phyloP scores from a whole-genome alignment of 768 basidiomycete genomes.

The Boletus eberwhitei region DNA sequence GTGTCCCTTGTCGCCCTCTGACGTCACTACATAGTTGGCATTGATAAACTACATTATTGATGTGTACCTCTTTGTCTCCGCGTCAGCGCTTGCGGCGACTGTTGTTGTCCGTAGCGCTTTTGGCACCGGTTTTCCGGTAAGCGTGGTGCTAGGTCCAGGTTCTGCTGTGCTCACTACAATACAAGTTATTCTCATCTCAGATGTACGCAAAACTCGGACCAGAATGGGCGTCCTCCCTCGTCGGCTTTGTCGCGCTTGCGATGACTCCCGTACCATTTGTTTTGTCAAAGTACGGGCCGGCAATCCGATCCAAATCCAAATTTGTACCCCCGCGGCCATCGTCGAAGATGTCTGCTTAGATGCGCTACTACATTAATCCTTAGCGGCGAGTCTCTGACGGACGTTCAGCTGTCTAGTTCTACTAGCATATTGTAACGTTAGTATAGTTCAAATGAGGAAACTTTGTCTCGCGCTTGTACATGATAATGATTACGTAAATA shows the following conservation, averaged over 20 bases:
- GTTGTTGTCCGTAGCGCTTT: slow-evolving; percentile 52
- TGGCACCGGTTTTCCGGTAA: slow-evolving; percentile 47
- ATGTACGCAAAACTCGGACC: slow-evolving; percentile 52
- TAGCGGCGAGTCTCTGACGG: too few relatives aligned
- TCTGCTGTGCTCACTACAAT: slow-evolving; percentile 1
- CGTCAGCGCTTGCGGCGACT: slow-evolving; percentile 53
- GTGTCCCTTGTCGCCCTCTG: not conserved
- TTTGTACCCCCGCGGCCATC: slow-evolving; percentile 35
- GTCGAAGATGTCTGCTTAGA: slow-evolving; percentile 9
- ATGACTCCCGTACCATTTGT: slow-evolving; percentile 55
- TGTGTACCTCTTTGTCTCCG: slow-evolving; percentile 51
- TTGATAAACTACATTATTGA: slow-evolving; percentile 63
- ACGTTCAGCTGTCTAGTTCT: not conserved
- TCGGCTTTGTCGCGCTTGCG: slow-evolving; percentile 48
- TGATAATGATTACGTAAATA: not conserved
- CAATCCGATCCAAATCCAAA: slow-evolving; percentile 41
- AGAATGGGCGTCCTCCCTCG: slow-evolving; percentile 56
- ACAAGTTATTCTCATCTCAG: slow-evolving; percentile 48
- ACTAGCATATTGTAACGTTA: too few relatives aligned
- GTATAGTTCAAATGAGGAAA: not conserved
- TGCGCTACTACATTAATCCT: not conserved
- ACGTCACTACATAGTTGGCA: slow-evolving; percentile 37
- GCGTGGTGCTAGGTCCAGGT: not conserved
- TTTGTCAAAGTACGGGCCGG: slow-evolving; percentile 42
- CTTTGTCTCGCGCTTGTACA: not conserved